phyloP scores from a whole-genome alignment of 2,329 filamentous ascomycete genomes.

The Fusarium foetens region DNA sequence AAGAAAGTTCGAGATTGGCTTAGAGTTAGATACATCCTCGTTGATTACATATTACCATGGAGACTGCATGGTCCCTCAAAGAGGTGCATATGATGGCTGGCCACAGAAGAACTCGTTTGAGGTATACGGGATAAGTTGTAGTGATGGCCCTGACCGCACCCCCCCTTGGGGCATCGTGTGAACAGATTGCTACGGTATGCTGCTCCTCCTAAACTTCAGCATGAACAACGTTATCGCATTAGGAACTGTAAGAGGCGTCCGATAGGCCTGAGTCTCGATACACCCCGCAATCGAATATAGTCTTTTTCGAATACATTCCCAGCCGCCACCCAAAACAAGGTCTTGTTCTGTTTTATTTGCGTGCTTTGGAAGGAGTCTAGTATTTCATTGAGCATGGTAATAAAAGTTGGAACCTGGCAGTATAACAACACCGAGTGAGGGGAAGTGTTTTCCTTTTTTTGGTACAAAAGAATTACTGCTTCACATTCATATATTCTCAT shows the following conservation, averaged over 20 bases:
- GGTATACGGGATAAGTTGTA: background rate
- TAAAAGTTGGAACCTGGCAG: no score
- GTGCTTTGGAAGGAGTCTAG: background rate
- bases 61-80: background rate
- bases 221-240: background rate
- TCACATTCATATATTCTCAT: background rate
- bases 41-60: background rate
- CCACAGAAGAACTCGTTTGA: background rate
- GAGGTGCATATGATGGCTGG: background rate
- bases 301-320: no score
- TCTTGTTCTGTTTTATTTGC: background rate
- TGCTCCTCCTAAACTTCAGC: background rate
- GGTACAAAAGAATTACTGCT: background rate
- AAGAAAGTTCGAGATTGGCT: background rate
- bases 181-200: background rate
- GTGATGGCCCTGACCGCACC: background rate
- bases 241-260: background rate
- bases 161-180: background rate
- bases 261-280: background rate
- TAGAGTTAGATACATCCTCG: background rate
- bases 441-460: background rate
- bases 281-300: no score
- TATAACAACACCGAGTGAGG: background rate
- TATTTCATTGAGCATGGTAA: background rate
- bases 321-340: background rate